These are phyloP conservation scores for Fraxinus paxiana DNA, from an alignment of 305 asterid species.

Conservation along the genomic window DNA sequence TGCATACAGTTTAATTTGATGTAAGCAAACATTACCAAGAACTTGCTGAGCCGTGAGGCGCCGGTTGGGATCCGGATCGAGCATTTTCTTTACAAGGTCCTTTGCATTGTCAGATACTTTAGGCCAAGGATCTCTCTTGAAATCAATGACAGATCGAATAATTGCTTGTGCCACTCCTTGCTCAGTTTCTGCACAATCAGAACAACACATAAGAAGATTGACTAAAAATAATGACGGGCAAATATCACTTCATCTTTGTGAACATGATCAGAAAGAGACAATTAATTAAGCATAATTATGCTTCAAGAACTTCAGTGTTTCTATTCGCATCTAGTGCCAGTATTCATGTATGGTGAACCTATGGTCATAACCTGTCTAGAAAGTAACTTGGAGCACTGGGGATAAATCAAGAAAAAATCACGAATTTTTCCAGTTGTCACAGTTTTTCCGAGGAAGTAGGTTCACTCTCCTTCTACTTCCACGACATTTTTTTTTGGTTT, in stretches of 20 bases:
- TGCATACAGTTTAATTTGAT: neutral
- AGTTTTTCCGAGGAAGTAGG: neutral
- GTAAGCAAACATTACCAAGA: constrained; percentile 49
- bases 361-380: neutral
- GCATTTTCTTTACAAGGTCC: constrained; percentile 93
- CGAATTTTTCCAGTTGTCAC: neutral
- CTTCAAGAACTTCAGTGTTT: neutral
- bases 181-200: constrained; percentile 61
- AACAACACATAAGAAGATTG: constrained; percentile 9
- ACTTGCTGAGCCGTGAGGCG: constrained; percentile 80
- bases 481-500: neutral
- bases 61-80: constrained; percentile 63
- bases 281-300: neutral
- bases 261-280: neutral
- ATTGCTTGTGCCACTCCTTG: constrained; percentile 94
- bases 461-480: neutral
- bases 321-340: neutral
- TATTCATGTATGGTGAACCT: neutral
- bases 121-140: constrained; percentile 91
- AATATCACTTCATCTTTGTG: neutral
- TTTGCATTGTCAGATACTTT: constrained; percentile 74
- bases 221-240: neutral
- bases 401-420: neutral
- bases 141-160: constrained; percentile 69
- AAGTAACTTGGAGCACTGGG: neutral